Base-by-base conservation (phyloP, 371 early-diverging fungal species). In the Apophysomyces sp. region DNA sequence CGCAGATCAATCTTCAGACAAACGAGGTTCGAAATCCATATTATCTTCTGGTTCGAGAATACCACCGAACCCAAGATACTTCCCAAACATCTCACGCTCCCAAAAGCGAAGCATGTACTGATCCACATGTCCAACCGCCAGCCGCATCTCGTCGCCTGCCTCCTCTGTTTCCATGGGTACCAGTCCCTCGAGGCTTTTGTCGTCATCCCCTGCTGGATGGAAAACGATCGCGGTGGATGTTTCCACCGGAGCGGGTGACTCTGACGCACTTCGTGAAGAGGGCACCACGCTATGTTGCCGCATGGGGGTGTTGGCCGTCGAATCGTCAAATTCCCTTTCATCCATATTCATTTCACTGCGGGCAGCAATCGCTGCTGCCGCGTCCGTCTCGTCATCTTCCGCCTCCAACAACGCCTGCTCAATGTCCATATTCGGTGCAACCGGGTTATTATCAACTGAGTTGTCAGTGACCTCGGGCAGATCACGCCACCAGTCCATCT, bases 371-470 rank as follows among this genome's bases (percentile, higher is more conserved):
- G 87, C 83, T 5, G 92, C 92, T 34, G 73, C 66, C 0, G 86
- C 88, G 73, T 91, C 92, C 34, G 67, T 80, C 63, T 89, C 89
- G 65, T 90, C 91, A 4, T 52, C 73, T 67, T 91, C 92, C 3
- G 88, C 92, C 27, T 82, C 78, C 9, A 85, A 80, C 26, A 91
- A 60, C 4, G 89, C 90, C 54, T 84, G 76, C 53, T 91, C 91
- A 65, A 85, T 73, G 57, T 88, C 88, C 18, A 76, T 65, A 2
- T 68, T 77, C 28, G 61, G 36, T n/a, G 70, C 61, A 37, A 62
- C 39, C 24, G 55, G 51, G 58, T 59, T 44, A 34, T 57, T 21
- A 31, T 66, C 68, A 34, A 66, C 73, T 29, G 65, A 62, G 29
- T 61, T 39, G 3, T 83, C 81, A 32, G 76, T 75, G 15, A 80